A percentile compares a stretch with the other conserved stretches of the same genome.
phyloP scores from a whole-genome alignment of 192 early-diverging fungal genomes.

The Anaeromyces robustus region DNA sequence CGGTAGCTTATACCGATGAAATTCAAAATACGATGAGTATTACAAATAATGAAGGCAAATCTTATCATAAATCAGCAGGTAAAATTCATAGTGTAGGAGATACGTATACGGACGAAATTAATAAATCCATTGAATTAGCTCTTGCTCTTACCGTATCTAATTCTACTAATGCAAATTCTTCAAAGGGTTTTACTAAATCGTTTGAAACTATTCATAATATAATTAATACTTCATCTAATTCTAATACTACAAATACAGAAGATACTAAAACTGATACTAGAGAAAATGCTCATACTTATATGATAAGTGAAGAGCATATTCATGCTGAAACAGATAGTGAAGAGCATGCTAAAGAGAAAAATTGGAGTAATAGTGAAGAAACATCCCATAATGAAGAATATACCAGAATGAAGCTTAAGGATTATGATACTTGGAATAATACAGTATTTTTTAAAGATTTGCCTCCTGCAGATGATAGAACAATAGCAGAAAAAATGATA shows the following conservation, averaged over 20 bases:
- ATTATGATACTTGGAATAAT: too few relatives aligned
- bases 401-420: too few relatives aligned
- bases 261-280: neutral
- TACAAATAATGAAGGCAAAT: neutral
- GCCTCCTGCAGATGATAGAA: too few relatives aligned
- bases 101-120: neutral
- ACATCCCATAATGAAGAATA: neutral
- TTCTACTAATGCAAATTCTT: neutral
- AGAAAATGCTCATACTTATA: neutral
- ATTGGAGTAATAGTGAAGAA: neutral
- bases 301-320: neutral
- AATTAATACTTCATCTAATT: neutral
- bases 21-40: neutral
- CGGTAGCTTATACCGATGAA: neutral
- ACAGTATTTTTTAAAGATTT: too few relatives aligned
- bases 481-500: too few relatives aligned
- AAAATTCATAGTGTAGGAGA: neutral
- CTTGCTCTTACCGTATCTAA: neutral
- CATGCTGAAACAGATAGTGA: neutral
- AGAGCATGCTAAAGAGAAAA: neutral
- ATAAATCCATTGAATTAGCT: neutral
- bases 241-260: too few relatives aligned
- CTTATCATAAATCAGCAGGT: neutral
- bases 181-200: neutral
- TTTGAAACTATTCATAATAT: neutral